Percentiles rank a stretch among this genome's conserved stretches.
Conservation (phyloP, 148 eudicot genomes). For the Chenopodium quinoa region DNA sequence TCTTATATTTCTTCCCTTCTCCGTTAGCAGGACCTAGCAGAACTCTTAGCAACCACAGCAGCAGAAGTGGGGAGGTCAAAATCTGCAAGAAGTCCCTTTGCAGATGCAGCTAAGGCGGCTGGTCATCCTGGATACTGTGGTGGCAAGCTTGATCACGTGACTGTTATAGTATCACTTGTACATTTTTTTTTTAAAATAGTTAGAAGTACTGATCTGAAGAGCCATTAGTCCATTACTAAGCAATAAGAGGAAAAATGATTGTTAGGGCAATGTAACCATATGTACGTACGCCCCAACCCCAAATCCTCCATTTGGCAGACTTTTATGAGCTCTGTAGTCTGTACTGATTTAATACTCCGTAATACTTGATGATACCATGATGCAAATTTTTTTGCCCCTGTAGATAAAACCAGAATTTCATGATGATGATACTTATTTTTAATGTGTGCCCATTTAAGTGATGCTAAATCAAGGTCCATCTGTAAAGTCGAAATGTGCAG, state of each 20-base stretch:
- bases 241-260: background rate
- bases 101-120: constrained; percentile 72
- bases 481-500: background rate
- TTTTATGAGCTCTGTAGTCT: background rate
- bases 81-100: constrained; percentile 63
- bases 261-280: background rate
- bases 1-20: background rate
- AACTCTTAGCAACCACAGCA: constrained; percentile 51
- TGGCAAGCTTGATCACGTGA: constrained; percentile 69
- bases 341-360: too few relatives aligned
- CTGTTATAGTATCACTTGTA: constrained; percentile 64
- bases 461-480: too few relatives aligned
- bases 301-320: background rate
- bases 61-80: constrained; percentile 64
- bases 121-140: constrained; percentile 60
- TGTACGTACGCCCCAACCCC: background rate
- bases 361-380: background rate
- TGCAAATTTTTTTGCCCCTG: background rate
- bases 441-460: background rate
- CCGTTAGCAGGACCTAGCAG: constrained; percentile 62
- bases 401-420: too few relatives aligned
- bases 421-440: background rate
- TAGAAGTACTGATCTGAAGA: background rate
- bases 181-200: background rate
- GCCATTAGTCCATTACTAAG: background rate